Conservation (phyloP, 2,329 filamentous ascomycete species). For the Biscogniauxia sp. region DNA sequence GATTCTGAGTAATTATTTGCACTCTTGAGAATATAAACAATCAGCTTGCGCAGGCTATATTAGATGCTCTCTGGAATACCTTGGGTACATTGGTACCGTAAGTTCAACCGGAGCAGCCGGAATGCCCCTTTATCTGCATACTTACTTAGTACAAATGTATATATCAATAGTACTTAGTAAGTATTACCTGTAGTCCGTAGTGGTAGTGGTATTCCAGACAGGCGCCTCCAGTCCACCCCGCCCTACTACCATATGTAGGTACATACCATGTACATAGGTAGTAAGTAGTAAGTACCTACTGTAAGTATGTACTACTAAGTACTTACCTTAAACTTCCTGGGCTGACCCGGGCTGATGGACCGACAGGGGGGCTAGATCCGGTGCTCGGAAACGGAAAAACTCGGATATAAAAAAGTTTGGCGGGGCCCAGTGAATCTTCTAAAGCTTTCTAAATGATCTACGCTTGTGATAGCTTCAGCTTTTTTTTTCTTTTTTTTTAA, state of each 20-base stretch:
- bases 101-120: background rate
- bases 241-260: no score
- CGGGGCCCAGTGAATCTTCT: conserved; percentile 25
- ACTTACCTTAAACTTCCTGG: background rate
- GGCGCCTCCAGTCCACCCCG: no score
- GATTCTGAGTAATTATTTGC: conserved; percentile 10
- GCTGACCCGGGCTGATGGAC: background rate
- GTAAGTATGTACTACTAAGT: no score
- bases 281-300: no score
- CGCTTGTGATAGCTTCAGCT: conserved; percentile 31
- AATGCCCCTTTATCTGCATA: background rate
- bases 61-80: no score
- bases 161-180: background rate
- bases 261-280: no score
- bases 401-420: conserved; percentile 26
- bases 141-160: no score
- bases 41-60: background rate
- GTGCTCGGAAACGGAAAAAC: conserved; percentile 27
- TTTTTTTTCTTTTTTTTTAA: conserved; percentile 3
- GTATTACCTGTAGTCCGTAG: no score
- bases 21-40: conserved; percentile 3
- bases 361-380: background rate
- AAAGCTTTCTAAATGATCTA: conserved; percentile 31
- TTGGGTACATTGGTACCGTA: background rate
- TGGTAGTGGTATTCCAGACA: no score